Base-by-base conservation (phyloP, 495 filamentous ascomycete genomes). In the Glonium stellatum region DNA sequence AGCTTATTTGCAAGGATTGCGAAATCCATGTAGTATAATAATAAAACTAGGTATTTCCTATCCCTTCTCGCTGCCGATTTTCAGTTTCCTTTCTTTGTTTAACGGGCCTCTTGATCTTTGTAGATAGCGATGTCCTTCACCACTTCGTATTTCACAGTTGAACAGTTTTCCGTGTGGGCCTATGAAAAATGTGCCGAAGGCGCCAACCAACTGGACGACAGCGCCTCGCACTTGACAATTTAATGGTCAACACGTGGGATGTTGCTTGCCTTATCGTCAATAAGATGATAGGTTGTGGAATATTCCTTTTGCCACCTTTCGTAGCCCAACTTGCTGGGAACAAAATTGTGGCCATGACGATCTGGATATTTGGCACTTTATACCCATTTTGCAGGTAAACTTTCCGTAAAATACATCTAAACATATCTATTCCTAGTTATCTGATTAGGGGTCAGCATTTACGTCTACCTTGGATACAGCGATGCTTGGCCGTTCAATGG, bases 401-500 rank as follows among this genome's bases (percentile, higher is more conserved):
- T 23, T 50, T 22, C 47, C 9, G 3, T 31, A 31, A 31, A 44
- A 44, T 23, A 50, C 22, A 4, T 18, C 18, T 21, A 21, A 23
- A 21, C 19, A 46, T 10, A 46, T 21, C 6, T 44, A 44, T 44
- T 44, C 39, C 39, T 11, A 18, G 39, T 4, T 4, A 4, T 1
- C 39, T 44, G 18, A 44, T 11, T 15, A 18, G 39, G 12, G 3
- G 19, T 4, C 21, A 50, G 47, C 13, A 27, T 50, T 50, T 50
- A 50, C 47, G 22, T 23, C 11, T 19, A 22, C 23, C 23, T 50
- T 12, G 47, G 22, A 23, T 50, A 50, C 12, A 4, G 13, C 21
- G 13, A 18, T 18, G 47, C 15, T 50, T 50, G 47, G 47, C 47
- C 47, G 22, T 50, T 50, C 47, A 50, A 50, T 50, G 47, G 47